Conservation (phyloP, 805 yeast genomes). For the Torulaspora quercuum region DNA sequence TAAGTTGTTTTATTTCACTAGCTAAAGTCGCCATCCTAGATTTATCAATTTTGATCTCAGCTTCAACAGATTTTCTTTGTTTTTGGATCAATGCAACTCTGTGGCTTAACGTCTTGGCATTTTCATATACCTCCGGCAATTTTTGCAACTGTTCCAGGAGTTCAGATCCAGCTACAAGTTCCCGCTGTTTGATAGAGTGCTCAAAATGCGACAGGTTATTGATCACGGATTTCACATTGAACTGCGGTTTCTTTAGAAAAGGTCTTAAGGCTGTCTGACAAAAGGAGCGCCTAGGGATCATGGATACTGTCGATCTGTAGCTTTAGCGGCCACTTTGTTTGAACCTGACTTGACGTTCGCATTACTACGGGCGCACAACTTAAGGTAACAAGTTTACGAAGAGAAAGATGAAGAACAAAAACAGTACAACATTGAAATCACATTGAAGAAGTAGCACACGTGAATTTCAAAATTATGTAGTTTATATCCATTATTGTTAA, state of each 20-base stretch:
- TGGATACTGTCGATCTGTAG: too few species aligned
- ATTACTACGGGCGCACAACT: too few species aligned
- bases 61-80: conserved; percentile 32
- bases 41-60: conserved; percentile 26
- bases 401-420: too few species aligned
- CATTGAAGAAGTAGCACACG: too few species aligned
- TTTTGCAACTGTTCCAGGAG: conserved; percentile 27
- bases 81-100: conserved; percentile 32
- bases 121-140: conserved; percentile 31
- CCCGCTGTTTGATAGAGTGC: conserved; percentile 30
- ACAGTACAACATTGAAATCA: too few species aligned
- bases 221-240: conserved; percentile 28
- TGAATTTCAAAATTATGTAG: too few species aligned
- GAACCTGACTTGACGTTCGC: too few species aligned
- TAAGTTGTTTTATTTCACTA: conserved; percentile 24
- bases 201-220: conserved; percentile 19
- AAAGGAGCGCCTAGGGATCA: conserved; percentile 12
- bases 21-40: conserved; percentile 14
- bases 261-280: conserved; percentile 7
- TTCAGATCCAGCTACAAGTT: conserved; percentile 25
- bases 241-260: conserved; percentile 27
- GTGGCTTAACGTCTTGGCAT: conserved; percentile 20
- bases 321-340: too few species aligned
- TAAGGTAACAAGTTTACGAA: too few species aligned
- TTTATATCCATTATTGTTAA: too few species aligned